Conservation (phyloP, 1,139 yeast genomes). For the Hyphopichia khmerensis region DNA sequence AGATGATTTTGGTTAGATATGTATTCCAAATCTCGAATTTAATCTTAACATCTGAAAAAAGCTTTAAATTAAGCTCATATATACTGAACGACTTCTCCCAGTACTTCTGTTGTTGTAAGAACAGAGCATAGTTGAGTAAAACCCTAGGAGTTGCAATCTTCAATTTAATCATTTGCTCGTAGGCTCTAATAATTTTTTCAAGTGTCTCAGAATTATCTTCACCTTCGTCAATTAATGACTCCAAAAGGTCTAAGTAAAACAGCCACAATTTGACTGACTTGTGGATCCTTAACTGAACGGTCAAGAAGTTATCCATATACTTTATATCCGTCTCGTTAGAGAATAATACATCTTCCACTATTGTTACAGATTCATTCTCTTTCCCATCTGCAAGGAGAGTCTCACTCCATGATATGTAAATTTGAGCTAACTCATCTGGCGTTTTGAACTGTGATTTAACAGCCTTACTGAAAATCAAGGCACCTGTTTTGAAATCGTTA, state of each 20-base stretch:
- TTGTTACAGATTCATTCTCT: conserved; percentile 46
- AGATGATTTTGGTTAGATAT: conserved; percentile 56
- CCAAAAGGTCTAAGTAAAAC: conserved; percentile 71
- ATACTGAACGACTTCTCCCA: conserved; percentile 57
- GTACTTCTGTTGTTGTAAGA: conserved; percentile 50
- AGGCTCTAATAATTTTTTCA: conserved; percentile 37
- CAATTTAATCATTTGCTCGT: conserved; percentile 58
- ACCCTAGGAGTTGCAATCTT: conserved; percentile 71
- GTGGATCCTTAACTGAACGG: conserved; percentile 60
- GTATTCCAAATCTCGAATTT: conserved; percentile 69
- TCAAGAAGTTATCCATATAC: conserved; percentile 41
- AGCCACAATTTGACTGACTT: conserved; percentile 70
- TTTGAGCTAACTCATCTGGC: conserved; percentile 61
- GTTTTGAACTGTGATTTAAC: conserved; percentile 66
- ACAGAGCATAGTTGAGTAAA: conserved; percentile 64
- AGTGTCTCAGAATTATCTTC: conserved; percentile 10
- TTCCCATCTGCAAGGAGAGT: conserved; percentile 54
- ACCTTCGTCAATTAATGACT: conserved; percentile 45
- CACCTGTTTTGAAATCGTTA: conserved; percentile 59
- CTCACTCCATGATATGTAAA: conserved; percentile 77
- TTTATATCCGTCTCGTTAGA: conserved; percentile 19
- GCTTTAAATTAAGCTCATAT: conserved; percentile 64
- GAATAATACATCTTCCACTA: conserved; percentile 52
- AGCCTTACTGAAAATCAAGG: conserved; percentile 63
- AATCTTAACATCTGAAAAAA: conserved; percentile 61